Evolutionary conservation across 768 basidiomycete genomes (phyloP).

Genomic region (Pisolithus marmoratus): DNA sequence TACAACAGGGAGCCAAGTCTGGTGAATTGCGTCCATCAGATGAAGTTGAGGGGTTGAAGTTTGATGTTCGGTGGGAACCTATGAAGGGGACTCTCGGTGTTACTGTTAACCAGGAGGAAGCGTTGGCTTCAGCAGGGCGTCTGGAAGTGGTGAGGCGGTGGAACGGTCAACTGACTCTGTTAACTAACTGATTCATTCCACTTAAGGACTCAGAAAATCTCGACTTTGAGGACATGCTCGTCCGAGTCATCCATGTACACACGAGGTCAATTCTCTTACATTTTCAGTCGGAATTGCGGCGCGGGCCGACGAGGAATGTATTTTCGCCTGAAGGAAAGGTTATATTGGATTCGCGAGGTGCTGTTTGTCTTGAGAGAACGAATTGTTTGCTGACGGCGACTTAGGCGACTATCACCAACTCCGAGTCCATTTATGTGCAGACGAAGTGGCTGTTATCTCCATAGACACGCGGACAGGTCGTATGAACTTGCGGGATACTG

Average conservation of each 20-base stretch:
- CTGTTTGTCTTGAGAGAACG: neutral
- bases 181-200: neutral
- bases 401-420: constrained; percentile 54
- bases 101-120: constrained; percentile 43
- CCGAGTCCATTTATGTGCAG: constrained; percentile 65
- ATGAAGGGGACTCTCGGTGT: constrained; percentile 62
- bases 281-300: constrained; percentile 51
- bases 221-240: constrained; percentile 68
- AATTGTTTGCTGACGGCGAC: constrained; percentile 2
- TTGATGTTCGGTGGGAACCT: constrained; percentile 77
- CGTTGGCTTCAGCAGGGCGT: constrained; percentile 34
- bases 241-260: constrained; percentile 60
- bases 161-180: neutral
- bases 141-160: constrained; percentile 51
- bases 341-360: constrained; percentile 51
- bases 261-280: constrained; percentile 53
- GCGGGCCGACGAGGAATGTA: constrained; percentile 43
- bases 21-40: constrained; percentile 57
- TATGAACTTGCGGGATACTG: constrained; percentile 73
- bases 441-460: constrained; percentile 69
- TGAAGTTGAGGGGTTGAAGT: constrained; percentile 62
- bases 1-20: constrained; percentile 63
- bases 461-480: constrained; percentile 79
- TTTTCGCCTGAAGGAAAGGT: constrained; percentile 63
- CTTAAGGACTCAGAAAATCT: constrained; percentile 58